Conservation (phyloP, 2,329 filamentous ascomycete genomes). For the Venturia aucupariae region DNA sequence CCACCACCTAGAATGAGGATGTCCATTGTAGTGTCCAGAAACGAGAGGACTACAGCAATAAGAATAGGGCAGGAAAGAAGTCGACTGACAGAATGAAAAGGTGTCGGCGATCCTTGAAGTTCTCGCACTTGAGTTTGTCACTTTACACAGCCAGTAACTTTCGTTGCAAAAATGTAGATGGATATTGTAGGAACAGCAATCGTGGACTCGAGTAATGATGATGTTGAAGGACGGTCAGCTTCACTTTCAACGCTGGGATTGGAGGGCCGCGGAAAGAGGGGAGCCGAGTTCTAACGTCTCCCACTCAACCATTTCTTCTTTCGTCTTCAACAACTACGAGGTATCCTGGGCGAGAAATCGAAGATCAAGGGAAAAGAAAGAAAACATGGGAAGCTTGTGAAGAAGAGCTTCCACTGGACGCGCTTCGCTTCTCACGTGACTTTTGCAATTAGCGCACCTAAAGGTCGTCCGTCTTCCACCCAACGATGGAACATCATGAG, state of each 20-base stretch:
- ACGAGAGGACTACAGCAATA: background rate
- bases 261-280: background rate
- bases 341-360: background rate
- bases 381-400: background rate
- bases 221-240: background rate
- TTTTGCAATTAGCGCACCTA: background rate
- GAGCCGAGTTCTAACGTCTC: background rate
- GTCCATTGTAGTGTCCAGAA: slow-evolving; percentile 12
- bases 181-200: background rate
- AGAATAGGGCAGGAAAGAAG: background rate
- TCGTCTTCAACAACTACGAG: background rate
- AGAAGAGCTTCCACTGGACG: no score
- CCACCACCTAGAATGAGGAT: slow-evolving; percentile 23
- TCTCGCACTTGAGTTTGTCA: background rate
- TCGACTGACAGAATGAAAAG: background rate
- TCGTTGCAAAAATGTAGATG: background rate
- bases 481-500: background rate
- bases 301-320: background rate
- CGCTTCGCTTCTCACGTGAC: background rate
- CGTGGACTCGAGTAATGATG: background rate
- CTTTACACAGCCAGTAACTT: background rate
- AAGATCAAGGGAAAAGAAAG: background rate
- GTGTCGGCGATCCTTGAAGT: background rate
- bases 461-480: no score
- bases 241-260: background rate